phyloP scores from a whole-genome alignment of 2,329 filamentous ascomycete species.

The Incumbomyces lentus region DNA sequence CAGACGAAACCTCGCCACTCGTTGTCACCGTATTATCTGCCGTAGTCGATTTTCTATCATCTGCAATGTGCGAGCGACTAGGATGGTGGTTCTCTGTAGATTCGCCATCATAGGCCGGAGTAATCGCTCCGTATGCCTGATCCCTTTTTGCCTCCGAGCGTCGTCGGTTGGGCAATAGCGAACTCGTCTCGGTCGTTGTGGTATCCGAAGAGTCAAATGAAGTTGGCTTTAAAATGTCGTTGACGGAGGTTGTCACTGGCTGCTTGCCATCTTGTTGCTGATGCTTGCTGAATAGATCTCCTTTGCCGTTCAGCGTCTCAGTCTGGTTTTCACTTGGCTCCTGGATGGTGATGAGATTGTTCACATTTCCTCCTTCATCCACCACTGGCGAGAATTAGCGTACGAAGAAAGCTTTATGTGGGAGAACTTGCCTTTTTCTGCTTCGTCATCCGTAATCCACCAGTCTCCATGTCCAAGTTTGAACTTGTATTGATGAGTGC shows the following conservation, averaged over 20 bases:
- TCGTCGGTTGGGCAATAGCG: background rate
- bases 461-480: constrained; percentile 56
- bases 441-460: constrained; percentile 58
- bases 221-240: no score
- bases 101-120: no score
- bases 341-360: constrained; percentile 34
- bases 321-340: background rate
- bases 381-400: constrained; percentile 28
- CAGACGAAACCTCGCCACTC: no score
- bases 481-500: constrained; percentile 65
- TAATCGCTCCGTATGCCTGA: no score
- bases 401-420: background rate
- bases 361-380: constrained; percentile 43
- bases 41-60: no score
- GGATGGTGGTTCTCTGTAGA: no score
- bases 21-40: no score
- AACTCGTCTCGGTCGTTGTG: background rate
- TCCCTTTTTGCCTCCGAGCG: no score
- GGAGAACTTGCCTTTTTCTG: constrained; percentile 44
- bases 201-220: background rate
- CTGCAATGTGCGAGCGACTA: no score
- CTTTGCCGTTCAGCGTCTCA: background rate
- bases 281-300: background rate
- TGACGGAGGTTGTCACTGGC: background rate
- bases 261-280: background rate